These are phyloP conservation scores for Arabidopsis arenosa DNA, from an alignment of 345 rosid species.

Conservation along the genomic window DNA sequence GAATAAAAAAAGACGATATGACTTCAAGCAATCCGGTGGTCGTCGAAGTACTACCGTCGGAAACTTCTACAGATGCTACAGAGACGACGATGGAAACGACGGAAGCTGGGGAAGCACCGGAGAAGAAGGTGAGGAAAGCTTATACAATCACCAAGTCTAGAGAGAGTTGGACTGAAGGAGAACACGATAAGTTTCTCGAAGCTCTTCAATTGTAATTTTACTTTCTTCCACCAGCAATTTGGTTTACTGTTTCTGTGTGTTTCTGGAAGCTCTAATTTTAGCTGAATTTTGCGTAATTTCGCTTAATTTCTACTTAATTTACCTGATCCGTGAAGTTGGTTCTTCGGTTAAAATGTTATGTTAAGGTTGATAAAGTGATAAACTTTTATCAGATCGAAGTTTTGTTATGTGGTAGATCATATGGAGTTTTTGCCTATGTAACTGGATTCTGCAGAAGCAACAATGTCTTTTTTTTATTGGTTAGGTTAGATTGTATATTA, in stretches of 20 bases:
- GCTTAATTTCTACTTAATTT: neutral
- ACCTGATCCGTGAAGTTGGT: neutral
- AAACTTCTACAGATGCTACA: constrained; percentile 14
- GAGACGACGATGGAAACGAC: constrained; percentile 22
- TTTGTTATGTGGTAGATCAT: constrained; percentile 6
- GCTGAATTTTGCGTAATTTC: neutral
- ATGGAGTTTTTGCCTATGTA: neutral
- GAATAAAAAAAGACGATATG: constrained; percentile 18
- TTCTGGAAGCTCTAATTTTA: neutral
- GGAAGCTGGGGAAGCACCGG: constrained; percentile 55
- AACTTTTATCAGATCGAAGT: constrained; percentile 10
- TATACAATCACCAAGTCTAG: constrained; percentile 89
- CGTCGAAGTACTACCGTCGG: constrained; percentile 30
- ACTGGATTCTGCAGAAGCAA: neutral
- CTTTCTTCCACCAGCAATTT: neutral
- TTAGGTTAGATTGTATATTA: neutral
- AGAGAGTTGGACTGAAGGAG: constrained; percentile 96
- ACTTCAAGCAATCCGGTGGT: constrained; percentile 32
- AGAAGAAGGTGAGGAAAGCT: constrained; percentile 81
- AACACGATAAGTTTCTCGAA: constrained; percentile 93
- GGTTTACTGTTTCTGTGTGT: neutral
- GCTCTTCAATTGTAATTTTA: constrained; percentile 83
- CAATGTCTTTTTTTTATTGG: neutral
- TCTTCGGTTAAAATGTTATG: neutral
- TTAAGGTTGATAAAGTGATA: constrained; percentile 7